Evolutionary conservation across 2,329 filamentous ascomycete genomes (phyloP), one percentile per base, ranked within the genome.

Genomic region (Trichoderma sp.): DNA sequence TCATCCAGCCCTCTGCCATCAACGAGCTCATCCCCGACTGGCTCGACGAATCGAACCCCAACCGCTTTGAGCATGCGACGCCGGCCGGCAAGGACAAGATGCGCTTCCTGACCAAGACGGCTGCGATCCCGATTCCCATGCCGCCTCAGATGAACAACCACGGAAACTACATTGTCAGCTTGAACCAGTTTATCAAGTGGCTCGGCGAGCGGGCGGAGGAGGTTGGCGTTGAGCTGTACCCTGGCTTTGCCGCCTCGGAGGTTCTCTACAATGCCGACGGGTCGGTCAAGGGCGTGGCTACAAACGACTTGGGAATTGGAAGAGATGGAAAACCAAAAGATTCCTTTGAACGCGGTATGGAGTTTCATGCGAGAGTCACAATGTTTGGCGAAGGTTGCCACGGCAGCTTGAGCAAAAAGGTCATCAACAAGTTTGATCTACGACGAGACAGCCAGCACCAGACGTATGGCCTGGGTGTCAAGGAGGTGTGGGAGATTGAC

Each of bases 91-190:
- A 83, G 61, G 96, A 99, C 77, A 91, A 89, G 81, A 97, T 99
- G 95, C 91, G 93, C 74, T 97, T 97, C 81, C 86, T 99, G 71
- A 98, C 95, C 58, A 92, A 94, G 83, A 91, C 85, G 66, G 84
- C 85, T 71, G 84, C 94, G 0, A 88, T 97, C 69, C 93, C 93
- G 6, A 84, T 98, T 65, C 96, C 95, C 1, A 89, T 91, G 14
- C 96, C 96, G 56, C 96, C 96, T 37, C 96, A 98, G 83, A 99
- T 99, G 96, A 89, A 94, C 84, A 99, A 99, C 79, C 88, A 97
- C 76, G 96, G 96, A 74, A 99, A 99, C 82, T 98, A 96, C 80
- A 99, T 99, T 74, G 89, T 99, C 76, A 97, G 93, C 77, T 83
- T 99, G 76, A 98, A 96, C 80, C 93, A 98, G 80, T 91, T 99